Base-by-base conservation (phyloP, 495 filamentous ascomycete species). In the Hypoxylon lenormandii region DNA sequence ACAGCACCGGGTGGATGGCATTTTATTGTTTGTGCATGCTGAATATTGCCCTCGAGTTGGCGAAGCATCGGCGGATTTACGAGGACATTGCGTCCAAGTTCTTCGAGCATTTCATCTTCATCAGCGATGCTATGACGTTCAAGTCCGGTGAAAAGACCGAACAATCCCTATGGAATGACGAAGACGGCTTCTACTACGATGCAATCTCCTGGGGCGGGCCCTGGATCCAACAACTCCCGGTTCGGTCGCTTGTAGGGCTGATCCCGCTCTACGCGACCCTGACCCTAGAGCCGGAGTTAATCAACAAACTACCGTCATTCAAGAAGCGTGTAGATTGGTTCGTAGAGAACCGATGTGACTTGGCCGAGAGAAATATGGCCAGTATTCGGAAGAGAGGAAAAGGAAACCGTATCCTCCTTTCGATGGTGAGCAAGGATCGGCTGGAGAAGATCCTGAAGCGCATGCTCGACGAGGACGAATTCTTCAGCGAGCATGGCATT, bases 21-120 rank as follows among this genome's bases (percentile, higher is more conserved):
- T 97, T 97, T 75, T 98, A 97, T 79, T 96, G 88, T 66, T 81
- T 98, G 52, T 90, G 86, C 79, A 98, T 98, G 94, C 83, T 98
- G 70, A 98, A 98, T 76, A 97, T 98, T 72, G 89, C 93, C 8
- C 84, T 98, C 18, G 94, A 97, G 78, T 81, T 98, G 58, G 93
- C 94, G 19, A 98, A 97, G 80, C 93, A 97, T 76, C 88, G 94
- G 11, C 88, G 94, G n/a, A 96, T 89, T 45, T 98, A 98, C 75
- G 94, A 98, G 82, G 94, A 98, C 67, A 97, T 98, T 80, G 94
- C 94, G 1, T 94, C 92, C 48, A 98, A 98, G 76, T 98, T 97
- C 84, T 98, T 98, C 73, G 94, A 98, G 78, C 94, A 98, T 75
- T 98, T 98, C 79, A 90, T 98, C 67, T 89, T 97, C 72, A 98